These are phyloP conservation scores for Aspergillus persii DNA, from an alignment of 2,329 filamentous ascomycete species.

Conservation along the genomic window DNA sequence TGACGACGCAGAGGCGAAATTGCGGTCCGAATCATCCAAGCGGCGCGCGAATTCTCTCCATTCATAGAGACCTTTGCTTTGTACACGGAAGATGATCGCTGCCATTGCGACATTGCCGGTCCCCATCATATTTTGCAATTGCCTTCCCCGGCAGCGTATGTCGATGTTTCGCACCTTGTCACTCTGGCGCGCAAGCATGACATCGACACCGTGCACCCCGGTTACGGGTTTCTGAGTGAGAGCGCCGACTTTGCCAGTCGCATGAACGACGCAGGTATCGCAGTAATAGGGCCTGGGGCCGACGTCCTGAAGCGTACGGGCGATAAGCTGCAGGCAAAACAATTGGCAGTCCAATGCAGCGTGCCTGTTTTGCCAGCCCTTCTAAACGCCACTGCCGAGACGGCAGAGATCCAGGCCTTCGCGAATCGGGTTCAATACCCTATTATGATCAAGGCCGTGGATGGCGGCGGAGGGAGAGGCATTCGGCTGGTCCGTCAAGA, in stretches of 20 bases:
- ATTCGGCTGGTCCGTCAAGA: constrained; percentile 54
- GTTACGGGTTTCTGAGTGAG: constrained; percentile 63
- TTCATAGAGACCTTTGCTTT: constrained; percentile 55
- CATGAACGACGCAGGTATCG: constrained; percentile 48
- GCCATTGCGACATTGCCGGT: constrained; percentile 50
- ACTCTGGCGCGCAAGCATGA: constrained; percentile 47
- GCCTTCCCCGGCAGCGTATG: constrained; percentile 52
- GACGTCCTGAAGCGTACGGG: constrained; percentile 58
- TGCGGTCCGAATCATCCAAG: constrained; percentile 58
- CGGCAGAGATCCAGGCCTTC: constrained; percentile 52
- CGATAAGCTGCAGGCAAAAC: constrained; percentile 55
- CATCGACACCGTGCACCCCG: constrained; percentile 58
- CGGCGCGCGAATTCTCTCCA: constrained; percentile 55
- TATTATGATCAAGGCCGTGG: constrained; percentile 64
- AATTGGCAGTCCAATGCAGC: constrained; percentile 50
- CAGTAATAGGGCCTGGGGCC: constrained; percentile 55
- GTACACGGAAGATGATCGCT: constrained; percentile 55
- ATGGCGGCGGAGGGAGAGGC: constrained; percentile 61
- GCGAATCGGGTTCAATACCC: constrained; percentile 57
- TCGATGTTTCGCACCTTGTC: constrained; percentile 51
- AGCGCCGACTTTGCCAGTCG: constrained; percentile 50
- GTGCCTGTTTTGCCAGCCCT: constrained; percentile 55
- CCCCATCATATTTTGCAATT: constrained; percentile 53
- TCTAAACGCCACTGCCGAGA: constrained; percentile 40
- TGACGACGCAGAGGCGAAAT: constrained; percentile 57